Evolutionary conservation across 23 red algal species (phyloP).

Genomic region (Gracilaria caudata): DNA sequence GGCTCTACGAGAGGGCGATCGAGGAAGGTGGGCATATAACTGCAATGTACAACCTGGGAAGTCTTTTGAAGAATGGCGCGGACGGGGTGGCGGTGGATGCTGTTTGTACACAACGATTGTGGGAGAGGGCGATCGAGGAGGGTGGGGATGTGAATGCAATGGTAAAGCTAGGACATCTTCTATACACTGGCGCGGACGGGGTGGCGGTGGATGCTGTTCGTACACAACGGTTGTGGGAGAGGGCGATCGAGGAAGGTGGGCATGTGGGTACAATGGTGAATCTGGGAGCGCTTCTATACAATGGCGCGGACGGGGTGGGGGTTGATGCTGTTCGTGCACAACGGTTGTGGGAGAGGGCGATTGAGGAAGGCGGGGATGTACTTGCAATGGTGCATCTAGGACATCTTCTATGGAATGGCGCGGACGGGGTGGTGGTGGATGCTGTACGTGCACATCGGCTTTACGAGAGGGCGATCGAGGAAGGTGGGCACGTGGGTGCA

Average conservation of each 20-base stretch:
- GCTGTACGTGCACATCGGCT: not conserved
- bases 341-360: no score
- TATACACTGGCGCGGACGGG: not conserved
- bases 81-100: not conserved
- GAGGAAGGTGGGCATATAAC: not conserved
- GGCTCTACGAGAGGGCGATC: not conserved
- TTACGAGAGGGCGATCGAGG: not conserved
- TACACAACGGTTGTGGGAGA: not conserved
- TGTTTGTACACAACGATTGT: no score
- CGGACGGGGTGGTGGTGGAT: not conserved
- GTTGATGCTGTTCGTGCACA: conserved; percentile 6
- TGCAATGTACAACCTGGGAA: not conserved
- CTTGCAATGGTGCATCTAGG: no score
- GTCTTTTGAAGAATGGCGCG: not conserved
- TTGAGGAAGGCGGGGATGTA: no score
- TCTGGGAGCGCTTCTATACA: not conserved
- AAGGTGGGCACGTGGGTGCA: not conserved
- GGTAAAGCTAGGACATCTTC: no score
- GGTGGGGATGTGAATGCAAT: no score
- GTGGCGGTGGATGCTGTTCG: not conserved
- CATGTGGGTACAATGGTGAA: not conserved
- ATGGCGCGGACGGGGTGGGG: not conserved
- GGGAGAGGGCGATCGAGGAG: no score
- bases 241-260: conserved; percentile 8
- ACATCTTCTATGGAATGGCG: not conserved